Percentiles rank a stretch among this genome's conserved stretches.
Conservation (phyloP, 2,329 filamentous ascomycete species). For the Aureobasidium namibiae region DNA sequence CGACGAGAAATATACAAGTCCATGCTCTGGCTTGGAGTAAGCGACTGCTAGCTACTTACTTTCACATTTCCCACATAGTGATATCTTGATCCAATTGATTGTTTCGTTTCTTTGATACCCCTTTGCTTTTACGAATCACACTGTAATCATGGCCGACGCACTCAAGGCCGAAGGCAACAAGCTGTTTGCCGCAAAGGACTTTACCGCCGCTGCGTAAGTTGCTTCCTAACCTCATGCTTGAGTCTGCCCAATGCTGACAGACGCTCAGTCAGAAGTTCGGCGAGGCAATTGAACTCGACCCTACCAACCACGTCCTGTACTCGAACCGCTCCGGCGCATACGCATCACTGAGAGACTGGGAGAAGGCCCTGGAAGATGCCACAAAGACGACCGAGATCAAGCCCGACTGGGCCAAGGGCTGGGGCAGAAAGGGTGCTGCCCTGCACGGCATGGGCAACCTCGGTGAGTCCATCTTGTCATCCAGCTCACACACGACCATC, state of each 20-base stretch:
- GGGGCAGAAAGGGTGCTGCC: conserved; percentile 86
- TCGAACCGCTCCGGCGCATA: conserved; percentile 88
- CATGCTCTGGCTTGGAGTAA: neutral
- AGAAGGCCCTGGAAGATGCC: conserved; percentile 78
- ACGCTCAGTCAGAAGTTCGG: conserved; percentile 79
- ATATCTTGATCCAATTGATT: neutral
- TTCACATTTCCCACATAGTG: neutral
- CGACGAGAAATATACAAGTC: neutral
- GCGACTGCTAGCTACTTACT: neutral
- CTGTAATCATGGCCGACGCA: conserved; percentile 53
- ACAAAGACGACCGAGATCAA: conserved; percentile 91
- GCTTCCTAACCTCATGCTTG: neutral
- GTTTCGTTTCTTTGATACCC: conserved; percentile 10
- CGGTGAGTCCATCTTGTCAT: conserved; percentile 32
- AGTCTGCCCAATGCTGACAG: conserved; percentile 15
- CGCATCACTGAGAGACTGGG: conserved; percentile 83
- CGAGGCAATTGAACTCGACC: conserved; percentile 80
- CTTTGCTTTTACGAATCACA: neutral
- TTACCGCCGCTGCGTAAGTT: conserved; percentile 85
- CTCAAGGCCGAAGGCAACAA: conserved; percentile 98
- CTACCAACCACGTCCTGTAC: conserved; percentile 91
- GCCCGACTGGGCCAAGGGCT: conserved; percentile 96
- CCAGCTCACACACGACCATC: neutral
- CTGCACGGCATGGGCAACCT: conserved; percentile 83
- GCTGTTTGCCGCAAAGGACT: conserved; percentile 96